Percentiles rank a stretch among this genome's conserved stretches.
Evolutionary conservation across 2,329 filamentous ascomycete species (phyloP).

Genomic region (Colletotrichum sp.): DNA sequence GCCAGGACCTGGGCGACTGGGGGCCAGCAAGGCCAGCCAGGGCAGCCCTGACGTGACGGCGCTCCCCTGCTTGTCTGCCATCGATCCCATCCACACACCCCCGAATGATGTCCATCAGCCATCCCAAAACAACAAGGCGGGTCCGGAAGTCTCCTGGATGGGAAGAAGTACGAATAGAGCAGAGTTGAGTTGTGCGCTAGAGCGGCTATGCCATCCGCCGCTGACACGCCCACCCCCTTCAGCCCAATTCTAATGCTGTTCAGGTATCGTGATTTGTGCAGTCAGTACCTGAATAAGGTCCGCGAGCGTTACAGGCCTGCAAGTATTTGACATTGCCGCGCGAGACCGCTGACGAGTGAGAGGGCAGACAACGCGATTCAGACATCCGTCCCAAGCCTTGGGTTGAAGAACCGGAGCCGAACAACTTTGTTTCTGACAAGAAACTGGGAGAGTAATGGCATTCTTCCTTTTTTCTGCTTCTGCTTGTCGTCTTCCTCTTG

Average conservation of each 20-base stretch:
- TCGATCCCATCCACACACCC: slow-evolving; percentile 3
- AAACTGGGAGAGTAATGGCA: background rate
- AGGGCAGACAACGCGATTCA: slow-evolving; percentile 11
- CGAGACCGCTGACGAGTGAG: slow-evolving; percentile 7
- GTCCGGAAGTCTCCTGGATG: slow-evolving; percentile 9
- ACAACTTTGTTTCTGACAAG: background rate
- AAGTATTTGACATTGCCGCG: slow-evolving; percentile 10
- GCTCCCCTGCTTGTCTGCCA: background rate
- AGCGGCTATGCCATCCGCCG: slow-evolving; percentile 19
- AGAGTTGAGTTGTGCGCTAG: slow-evolving; percentile 12
- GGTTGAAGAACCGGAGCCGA: slow-evolving; percentile 2
- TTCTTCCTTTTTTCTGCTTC: background rate
- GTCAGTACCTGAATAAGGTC: slow-evolving; percentile 12
- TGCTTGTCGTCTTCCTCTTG: background rate
- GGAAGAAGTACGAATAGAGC: background rate
- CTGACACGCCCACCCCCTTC: slow-evolving; percentile 17
- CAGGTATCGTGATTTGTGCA: slow-evolving; percentile 5
- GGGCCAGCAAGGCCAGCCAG: background rate
- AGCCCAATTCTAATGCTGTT: slow-evolving; percentile 15
- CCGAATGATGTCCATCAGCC: background rate
- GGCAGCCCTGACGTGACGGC: slow-evolving; percentile 11
- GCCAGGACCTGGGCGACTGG: background rate
- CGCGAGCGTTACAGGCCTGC: slow-evolving; percentile 10
- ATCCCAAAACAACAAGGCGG: slow-evolving; percentile 12
- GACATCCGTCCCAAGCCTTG: slow-evolving; percentile 5